Evolutionary conservation across 202 grass and related monocot species (phyloP).

Genomic region (Carex sylvatica): DNA sequence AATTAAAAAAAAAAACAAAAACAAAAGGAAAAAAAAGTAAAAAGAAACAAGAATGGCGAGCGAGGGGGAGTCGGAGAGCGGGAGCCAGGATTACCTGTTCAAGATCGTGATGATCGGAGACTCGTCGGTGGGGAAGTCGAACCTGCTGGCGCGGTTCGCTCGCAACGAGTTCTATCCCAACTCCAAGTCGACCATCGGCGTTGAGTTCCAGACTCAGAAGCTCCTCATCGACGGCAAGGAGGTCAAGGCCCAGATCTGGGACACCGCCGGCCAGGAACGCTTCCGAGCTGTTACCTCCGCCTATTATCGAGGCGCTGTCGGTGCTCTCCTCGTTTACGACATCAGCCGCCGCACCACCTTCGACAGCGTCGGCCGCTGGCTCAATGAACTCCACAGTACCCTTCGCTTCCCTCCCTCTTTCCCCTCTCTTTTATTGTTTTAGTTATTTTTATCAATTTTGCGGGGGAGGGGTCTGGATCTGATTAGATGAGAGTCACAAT

Average conservation of each 20-base stretch:
- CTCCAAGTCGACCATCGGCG: constrained; percentile 85
- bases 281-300: constrained; percentile 85
- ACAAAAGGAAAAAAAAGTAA: neutral
- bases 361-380: constrained; percentile 70
- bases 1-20: neutral
- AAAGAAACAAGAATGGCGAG: constrained; percentile 39
- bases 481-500: neutral
- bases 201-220: constrained; percentile 86
- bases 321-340: constrained; percentile 77
- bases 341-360: constrained; percentile 81
- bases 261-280: constrained; percentile 84
- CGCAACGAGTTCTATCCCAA: constrained; percentile 82
- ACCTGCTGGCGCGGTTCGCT: constrained; percentile 73
- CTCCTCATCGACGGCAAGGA: constrained; percentile 75
- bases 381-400: constrained; percentile 76
- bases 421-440: neutral
- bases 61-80: constrained; percentile 33
- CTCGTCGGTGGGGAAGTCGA: constrained; percentile 84
- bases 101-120: constrained; percentile 85
- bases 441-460: neutral
- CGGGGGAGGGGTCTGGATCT: neutral
- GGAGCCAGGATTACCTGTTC: constrained; percentile 79
- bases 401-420: neutral
- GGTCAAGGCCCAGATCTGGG: constrained; percentile 95
- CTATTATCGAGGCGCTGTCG: constrained; percentile 80